phyloP scores from a whole-genome alignment of 140 eudicot genomes.

The Flaveria floridana region DNA sequence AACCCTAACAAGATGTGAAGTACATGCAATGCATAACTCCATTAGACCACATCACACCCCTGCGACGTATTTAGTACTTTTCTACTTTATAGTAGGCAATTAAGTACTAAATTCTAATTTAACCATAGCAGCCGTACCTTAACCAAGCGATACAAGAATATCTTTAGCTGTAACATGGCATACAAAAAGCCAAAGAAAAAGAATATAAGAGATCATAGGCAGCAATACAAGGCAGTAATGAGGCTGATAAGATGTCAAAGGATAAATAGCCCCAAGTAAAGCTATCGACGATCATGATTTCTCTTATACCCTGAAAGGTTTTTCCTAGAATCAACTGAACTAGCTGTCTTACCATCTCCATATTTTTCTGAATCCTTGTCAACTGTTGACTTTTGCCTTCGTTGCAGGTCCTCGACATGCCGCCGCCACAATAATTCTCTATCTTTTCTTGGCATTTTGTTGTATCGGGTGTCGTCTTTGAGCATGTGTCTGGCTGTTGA shows the following conservation, averaged over 20 bases:
- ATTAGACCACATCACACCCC: neutral
- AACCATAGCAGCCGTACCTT: conserved; percentile 22
- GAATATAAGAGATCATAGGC: conserved; percentile 23
- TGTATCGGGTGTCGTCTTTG: conserved; percentile 64
- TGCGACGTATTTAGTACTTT: neutral
- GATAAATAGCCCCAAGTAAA: neutral
- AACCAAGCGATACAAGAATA: neutral
- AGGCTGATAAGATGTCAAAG: conserved; percentile 10
- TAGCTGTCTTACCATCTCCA: conserved; percentile 38
- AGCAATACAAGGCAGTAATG: conserved; percentile 8
- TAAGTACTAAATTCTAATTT: conserved; percentile 8
- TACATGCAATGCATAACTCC: too few relatives aligned
- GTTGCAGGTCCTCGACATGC: conserved; percentile 72
- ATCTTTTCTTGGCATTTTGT: conserved; percentile 85
- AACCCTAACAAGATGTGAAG: too few relatives aligned
- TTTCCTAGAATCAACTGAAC: conserved; percentile 51
- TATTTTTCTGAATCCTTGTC: conserved; percentile 50
- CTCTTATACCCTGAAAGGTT: conserved; percentile 48
- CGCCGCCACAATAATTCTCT: conserved; percentile 84
- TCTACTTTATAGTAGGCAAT: neutral
- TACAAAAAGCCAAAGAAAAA: conserved; percentile 5
- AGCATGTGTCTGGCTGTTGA: conserved; percentile 81
- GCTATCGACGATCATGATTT: conserved; percentile 45
- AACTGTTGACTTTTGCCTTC: conserved; percentile 46
- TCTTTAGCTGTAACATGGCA: conserved; percentile 23